Evolutionary conservation across 2,329 filamentous ascomycete species (phyloP).

Genomic region (Dichotomopilus funicola): DNA sequence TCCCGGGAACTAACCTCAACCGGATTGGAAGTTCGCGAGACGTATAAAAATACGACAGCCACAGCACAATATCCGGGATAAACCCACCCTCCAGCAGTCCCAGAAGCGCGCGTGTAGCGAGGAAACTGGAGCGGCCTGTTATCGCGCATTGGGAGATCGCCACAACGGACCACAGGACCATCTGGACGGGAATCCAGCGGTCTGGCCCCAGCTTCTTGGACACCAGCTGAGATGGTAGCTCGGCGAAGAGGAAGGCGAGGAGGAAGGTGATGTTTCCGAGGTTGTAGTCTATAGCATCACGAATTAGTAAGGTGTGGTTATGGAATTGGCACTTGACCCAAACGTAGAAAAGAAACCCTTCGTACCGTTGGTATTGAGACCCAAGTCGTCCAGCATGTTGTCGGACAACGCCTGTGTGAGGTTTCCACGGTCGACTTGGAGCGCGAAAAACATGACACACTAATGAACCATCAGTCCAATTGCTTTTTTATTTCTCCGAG

Average conservation of each 20-base stretch:
- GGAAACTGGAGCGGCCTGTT: conserved; percentile 15
- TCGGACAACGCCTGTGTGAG: conserved; percentile 53
- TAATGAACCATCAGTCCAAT: conserved; percentile 12
- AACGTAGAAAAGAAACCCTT: background rate
- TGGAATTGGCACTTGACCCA: background rate
- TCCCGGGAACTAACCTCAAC: conserved; percentile 24
- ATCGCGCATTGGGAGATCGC: conserved; percentile 23
- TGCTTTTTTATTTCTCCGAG: too few species aligned
- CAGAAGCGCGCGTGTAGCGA: conserved; percentile 22
- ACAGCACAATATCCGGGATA: conserved; percentile 26
- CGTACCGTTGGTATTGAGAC: conserved; percentile 37
- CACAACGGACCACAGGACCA: conserved; percentile 25
- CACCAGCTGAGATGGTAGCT: conserved; percentile 53
- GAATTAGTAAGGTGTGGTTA: background rate
- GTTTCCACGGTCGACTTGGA: conserved; percentile 56
- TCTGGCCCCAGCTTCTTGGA: conserved; percentile 41
- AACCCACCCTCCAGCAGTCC: conserved; percentile 27
- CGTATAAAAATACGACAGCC: conserved; percentile 27
- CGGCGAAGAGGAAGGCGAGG: conserved; percentile 45
- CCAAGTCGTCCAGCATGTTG: conserved; percentile 52
- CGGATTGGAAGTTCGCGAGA: conserved; percentile 33
- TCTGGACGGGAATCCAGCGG: conserved; percentile 27
- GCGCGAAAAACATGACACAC: conserved; percentile 55
- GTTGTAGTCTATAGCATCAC: conserved; percentile 35
- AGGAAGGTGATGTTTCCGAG: conserved; percentile 46